Percentiles rank a stretch among this genome's conserved stretches.
These are phyloP conservation scores for Thermochaetoides thermophila DNA, from an alignment of 495 filamentous ascomycete species.

Conservation along the genomic window DNA sequence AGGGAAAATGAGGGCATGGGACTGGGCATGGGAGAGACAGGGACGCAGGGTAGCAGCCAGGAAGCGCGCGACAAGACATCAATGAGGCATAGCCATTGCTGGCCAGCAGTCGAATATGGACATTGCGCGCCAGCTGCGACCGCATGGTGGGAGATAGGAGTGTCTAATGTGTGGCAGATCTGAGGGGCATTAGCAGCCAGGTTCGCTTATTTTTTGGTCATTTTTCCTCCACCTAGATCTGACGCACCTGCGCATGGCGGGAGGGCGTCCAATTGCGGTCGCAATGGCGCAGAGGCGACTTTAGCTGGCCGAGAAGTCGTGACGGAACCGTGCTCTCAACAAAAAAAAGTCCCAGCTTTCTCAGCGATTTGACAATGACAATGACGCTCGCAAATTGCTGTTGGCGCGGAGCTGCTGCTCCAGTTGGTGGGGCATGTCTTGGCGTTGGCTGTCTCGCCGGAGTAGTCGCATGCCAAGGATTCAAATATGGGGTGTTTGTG, in stretches of 20 bases:
- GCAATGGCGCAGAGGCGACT: constrained; percentile 7
- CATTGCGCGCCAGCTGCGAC: constrained; percentile 62
- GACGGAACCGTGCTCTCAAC: background rate
- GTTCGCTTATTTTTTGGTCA: background rate
- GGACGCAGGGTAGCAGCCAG: constrained; percentile 6
- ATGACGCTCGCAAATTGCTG: constrained; percentile 18
- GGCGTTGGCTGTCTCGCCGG: too few relatives aligned
- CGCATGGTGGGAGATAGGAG: constrained; percentile 44
- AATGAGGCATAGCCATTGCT: constrained; percentile 40
- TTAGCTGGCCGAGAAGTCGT: too few relatives aligned
- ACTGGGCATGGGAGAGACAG: constrained; percentile 5
- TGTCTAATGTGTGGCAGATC: constrained; percentile 10
- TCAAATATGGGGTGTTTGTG: too few relatives aligned
- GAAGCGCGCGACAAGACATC: constrained; percentile 16
- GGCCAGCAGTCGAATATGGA: constrained; percentile 55
- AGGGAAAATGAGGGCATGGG: constrained; percentile 9
- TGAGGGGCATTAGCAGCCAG: background rate
- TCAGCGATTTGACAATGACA: background rate
- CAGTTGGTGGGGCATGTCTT: constrained; percentile 3
- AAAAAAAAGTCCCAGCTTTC: background rate
- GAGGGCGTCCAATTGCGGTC: constrained; percentile 9
- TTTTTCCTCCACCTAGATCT: too few relatives aligned
- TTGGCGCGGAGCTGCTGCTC: constrained; percentile 8
- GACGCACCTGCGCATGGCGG: constrained; percentile 16
- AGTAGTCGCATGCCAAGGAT: too few relatives aligned